These are phyloP conservation scores for Atalantia buxifolia DNA, from an alignment of 345 rosid species.

Conservation along the genomic window DNA sequence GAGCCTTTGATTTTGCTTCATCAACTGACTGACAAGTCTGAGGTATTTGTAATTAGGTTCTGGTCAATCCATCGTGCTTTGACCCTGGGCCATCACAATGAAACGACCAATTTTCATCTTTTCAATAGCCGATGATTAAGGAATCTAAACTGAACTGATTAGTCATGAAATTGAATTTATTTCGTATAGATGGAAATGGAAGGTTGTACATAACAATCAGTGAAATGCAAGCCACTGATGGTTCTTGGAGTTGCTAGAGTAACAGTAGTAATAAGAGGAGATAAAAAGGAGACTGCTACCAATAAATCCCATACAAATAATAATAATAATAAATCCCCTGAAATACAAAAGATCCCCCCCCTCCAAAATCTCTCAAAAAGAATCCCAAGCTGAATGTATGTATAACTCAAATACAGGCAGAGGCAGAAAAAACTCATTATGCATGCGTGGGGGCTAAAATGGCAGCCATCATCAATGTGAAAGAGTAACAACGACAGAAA, in stretches of 20 bases:
- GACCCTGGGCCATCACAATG: too few species aligned
- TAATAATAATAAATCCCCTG: conserved; percentile 15
- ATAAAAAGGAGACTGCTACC: conserved; percentile 5
- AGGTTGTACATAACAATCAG: too few species aligned
- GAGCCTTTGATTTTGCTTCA: neutral
- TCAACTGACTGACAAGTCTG: too few species aligned
- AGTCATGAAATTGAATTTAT: too few species aligned
- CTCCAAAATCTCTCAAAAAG: conserved; percentile 17
- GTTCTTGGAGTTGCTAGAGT: too few species aligned
- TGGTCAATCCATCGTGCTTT: neutral
- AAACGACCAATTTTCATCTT: neutral
- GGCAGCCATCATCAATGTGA: conserved; percentile 14
- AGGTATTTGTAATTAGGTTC: neutral
- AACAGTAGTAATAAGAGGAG: too few species aligned
- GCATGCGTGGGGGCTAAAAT: conserved; percentile 18
- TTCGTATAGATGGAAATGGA: too few species aligned
- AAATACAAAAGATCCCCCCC: conserved; percentile 29
- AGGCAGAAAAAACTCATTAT: neutral
- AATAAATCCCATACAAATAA: conserved; percentile 9
- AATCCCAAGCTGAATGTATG: conserved; percentile 26
- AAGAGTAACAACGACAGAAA: neutral
- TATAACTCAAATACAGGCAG: conserved; percentile 16
- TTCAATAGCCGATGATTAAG: too few species aligned
- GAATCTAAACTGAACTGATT: too few species aligned
- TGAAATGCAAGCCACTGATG: too few species aligned